These are phyloP conservation scores for Pezicula neosporulosa DNA, from an alignment of 2,329 filamentous ascomycete genomes.

Conservation along the genomic window DNA sequence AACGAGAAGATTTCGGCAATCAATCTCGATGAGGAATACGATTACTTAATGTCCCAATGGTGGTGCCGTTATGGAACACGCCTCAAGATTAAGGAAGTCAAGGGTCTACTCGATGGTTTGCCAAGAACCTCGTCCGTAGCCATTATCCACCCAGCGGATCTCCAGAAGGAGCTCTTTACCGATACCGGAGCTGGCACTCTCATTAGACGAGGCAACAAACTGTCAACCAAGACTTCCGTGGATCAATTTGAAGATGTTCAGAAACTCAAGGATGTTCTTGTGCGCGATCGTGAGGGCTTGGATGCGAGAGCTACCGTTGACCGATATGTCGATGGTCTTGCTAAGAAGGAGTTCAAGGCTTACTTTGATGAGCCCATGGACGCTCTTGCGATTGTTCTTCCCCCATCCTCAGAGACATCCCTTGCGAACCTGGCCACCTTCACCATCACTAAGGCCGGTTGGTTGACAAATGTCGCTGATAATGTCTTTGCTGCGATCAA, in stretches of 20 bases:
- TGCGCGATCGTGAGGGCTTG: slow-evolving; percentile 76
- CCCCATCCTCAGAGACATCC: slow-evolving; percentile 60
- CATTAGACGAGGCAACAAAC: slow-evolving; percentile 87
- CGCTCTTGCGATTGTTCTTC: slow-evolving; percentile 83
- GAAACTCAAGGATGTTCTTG: slow-evolving; percentile 76
- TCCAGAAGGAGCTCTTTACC: slow-evolving; percentile 96
- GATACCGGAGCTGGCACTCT: slow-evolving; percentile 92
- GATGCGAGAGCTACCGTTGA: slow-evolving; percentile 83
- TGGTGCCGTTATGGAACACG: slow-evolving; percentile 96
- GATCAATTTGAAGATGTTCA: slow-evolving; percentile 72
- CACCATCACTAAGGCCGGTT: slow-evolving; percentile 89
- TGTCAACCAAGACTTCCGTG: slow-evolving; percentile 69
- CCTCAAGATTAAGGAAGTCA: slow-evolving; percentile 97
- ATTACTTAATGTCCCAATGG: slow-evolving; percentile 84
- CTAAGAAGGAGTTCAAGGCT: slow-evolving; percentile 77
- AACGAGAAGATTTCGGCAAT: slow-evolving; percentile 95
- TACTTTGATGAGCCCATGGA: slow-evolving; percentile 96
- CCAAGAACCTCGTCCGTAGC: slow-evolving; percentile 92
- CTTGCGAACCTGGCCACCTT: slow-evolving; percentile 85
- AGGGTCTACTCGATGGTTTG: slow-evolving; percentile 83
- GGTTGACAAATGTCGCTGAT: slow-evolving; percentile 91
- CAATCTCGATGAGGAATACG: slow-evolving; percentile 95
- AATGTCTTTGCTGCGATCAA: slow-evolving; percentile 93
- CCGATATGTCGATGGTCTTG: slow-evolving; percentile 77
- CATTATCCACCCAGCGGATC: slow-evolving; percentile 92